Evolutionary conservation across 73 alveolate genomes (phyloP).

Genomic region (Symbiodinium natans): DNA sequence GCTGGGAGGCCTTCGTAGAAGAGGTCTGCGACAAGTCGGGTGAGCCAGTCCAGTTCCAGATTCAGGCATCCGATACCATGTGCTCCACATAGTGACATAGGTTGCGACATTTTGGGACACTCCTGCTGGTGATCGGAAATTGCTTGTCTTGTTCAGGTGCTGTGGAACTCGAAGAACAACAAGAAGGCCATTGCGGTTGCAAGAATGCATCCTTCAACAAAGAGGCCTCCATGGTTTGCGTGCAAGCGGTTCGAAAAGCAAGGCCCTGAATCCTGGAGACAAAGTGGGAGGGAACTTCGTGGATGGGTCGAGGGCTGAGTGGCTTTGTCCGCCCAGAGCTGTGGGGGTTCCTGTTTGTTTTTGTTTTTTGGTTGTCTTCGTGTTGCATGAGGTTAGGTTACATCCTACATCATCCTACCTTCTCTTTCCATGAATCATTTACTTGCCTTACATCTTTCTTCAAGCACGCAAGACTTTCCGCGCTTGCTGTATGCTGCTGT

Average conservation of each 20-base stretch:
- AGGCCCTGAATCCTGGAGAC: slow-evolving; percentile 90
- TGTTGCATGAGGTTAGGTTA: too few relatives aligned
- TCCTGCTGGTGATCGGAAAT: background rate
- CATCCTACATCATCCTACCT: too few relatives aligned
- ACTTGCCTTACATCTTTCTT: too few relatives aligned
- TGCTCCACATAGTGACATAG: background rate
- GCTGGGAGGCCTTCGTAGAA: slow-evolving; percentile 63
- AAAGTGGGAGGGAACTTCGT: slow-evolving; percentile 13
- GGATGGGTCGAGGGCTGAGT: background rate
- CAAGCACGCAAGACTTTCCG: too few relatives aligned
- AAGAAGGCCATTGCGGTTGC: slow-evolving; percentile 60
- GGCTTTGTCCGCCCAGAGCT: too few relatives aligned
- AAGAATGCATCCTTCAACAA: too few relatives aligned
- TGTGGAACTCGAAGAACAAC: slow-evolving; percentile 74
- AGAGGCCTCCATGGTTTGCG: too few relatives aligned
- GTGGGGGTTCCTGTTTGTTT: too few relatives aligned
- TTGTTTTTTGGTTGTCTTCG: too few relatives aligned
- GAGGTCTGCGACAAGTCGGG: background rate
- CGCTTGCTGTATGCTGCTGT: too few relatives aligned
- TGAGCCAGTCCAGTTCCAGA: slow-evolving; percentile 69
- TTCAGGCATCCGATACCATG: slow-evolving; percentile 17
- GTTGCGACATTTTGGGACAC: background rate
- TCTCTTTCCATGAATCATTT: too few relatives aligned
- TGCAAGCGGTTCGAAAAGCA: too few relatives aligned
- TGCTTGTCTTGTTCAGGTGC: background rate